Evolutionary conservation across 2,329 filamentous ascomycete genomes (phyloP), one percentile per base, ranked within the genome.

Genomic region (Davidsoniella neocaledoniae): DNA sequence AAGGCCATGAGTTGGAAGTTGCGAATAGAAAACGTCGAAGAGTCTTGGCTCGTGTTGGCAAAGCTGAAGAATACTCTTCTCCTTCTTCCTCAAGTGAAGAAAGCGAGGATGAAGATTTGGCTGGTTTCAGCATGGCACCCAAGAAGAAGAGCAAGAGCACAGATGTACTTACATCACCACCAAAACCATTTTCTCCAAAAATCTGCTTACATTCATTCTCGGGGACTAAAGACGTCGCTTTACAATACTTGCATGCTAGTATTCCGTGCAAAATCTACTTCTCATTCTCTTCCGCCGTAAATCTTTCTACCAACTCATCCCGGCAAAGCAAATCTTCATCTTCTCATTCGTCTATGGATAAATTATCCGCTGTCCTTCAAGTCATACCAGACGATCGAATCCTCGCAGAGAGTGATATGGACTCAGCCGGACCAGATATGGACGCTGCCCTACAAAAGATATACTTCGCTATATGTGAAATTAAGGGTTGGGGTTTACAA

Each of bases 121-220:
- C 29, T 33, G 29, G 29, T 33, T 33, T 12, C 8, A 33, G 8
- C 12, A 33, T 12, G 29, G 12, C 29, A 12, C 29, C 8, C 29
- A 33, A 7, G 25, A 45, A 19, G 19, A 25, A 10, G 25, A 33
- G 17, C 5, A 21, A 23, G 14, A 48, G 8, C 16, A 36, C 7
- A n/a, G 42, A 10, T 14, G 9, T 23, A 12, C 16, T 3, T 19
- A 26, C 9, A 12, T 38, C 12, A 33, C 12, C 6, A 3, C 0
- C n/a, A 43, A 78, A 73, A 53, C 81, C 83, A 0, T 96, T 82
- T 57, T 88, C 91, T 3, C 87, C 88, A 1, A 71, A 88, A 7
- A 81, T 96, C 60, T 98, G 91, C 60, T 76, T 98, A 53, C 91
- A 98, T 64, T 95, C 88, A 0, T 98, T 87, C 64, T 93, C 84